A percentile compares a stretch with the other conserved stretches of the same genome.
Evolutionary conservation across 2,329 filamentous ascomycete species (phyloP).

Genomic region (Akanthomyces dipterigenus): DNA sequence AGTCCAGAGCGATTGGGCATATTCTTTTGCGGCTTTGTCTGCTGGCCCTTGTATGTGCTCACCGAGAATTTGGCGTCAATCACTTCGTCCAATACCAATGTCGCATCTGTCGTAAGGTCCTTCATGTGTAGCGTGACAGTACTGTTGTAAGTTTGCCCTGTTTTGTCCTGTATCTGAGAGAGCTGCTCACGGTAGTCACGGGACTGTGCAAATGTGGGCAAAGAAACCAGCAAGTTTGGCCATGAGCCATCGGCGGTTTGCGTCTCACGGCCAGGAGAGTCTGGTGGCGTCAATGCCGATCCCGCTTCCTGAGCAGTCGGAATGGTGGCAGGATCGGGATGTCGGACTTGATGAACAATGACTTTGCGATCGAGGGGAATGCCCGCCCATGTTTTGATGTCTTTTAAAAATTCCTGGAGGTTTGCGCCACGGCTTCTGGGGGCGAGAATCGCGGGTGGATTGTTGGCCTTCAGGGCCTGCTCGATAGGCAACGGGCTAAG

Average conservation of each 20-base stretch:
- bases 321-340: slow-evolving; percentile 29
- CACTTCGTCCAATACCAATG: slow-evolving; percentile 78
- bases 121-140: slow-evolving; percentile 56
- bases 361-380: slow-evolving; percentile 69
- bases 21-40: slow-evolving; percentile 28
- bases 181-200: slow-evolving; percentile 20
- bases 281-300: slow-evolving; percentile 33
- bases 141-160: slow-evolving; percentile 75
- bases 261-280: slow-evolving; percentile 28
- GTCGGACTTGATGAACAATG: slow-evolving; percentile 61
- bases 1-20: slow-evolving; percentile 23
- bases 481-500: slow-evolving; percentile 49
- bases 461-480: slow-evolving; percentile 53
- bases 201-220: slow-evolving; percentile 46
- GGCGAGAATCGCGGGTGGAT: slow-evolving; percentile 56
- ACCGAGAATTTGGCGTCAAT: slow-evolving; percentile 53
- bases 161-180: slow-evolving; percentile 50
- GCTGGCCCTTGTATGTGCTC: slow-evolving; percentile 37
- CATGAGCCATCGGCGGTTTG: slow-evolving; percentile 28
- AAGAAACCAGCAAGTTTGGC: slow-evolving; percentile 37
- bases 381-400: slow-evolving; percentile 60
- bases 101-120: slow-evolving; percentile 64
- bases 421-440: slow-evolving; percentile 64
- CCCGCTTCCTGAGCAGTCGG: slow-evolving; percentile 27
- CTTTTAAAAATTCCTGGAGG: slow-evolving; percentile 68